Evolutionary conservation across 2,329 filamentous ascomycete genomes (phyloP).

Genomic region (Volutella citrinella): DNA sequence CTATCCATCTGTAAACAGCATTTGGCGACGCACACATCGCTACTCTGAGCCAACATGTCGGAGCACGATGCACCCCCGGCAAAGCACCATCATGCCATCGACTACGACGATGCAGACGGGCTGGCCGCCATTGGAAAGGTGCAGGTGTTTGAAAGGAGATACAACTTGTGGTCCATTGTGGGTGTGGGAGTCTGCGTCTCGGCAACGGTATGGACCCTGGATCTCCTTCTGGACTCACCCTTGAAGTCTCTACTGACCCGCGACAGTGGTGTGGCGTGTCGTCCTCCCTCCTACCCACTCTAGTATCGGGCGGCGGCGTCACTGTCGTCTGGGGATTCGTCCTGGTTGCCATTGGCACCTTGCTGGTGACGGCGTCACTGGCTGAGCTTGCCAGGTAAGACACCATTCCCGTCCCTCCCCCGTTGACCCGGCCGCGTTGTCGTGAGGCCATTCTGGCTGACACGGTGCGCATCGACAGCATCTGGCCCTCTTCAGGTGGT

Average conservation of each 20-base stretch:
- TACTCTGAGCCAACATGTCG: too few relatives aligned
- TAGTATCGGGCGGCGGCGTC: slow-evolving; percentile 4
- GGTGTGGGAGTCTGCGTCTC: slow-evolving; percentile 6
- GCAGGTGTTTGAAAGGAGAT: slow-evolving; percentile 6
- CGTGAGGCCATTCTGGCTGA: too few relatives aligned
- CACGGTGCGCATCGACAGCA: too few relatives aligned
- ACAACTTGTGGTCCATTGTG: slow-evolving; percentile 6
- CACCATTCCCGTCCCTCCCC: too few relatives aligned
- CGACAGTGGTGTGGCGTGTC: slow-evolving; percentile 4
- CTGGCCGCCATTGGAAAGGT: slow-evolving; percentile 4
- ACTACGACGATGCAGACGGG: slow-evolving; percentile 4
- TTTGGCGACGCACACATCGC: too few relatives aligned
- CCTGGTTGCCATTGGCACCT: neutral
- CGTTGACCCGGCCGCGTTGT: too few relatives aligned
- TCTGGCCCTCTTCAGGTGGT: slow-evolving; percentile 1
- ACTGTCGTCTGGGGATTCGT: slow-evolving; percentile 4
- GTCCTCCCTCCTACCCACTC: slow-evolving; percentile 1
- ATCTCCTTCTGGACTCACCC: too few relatives aligned
- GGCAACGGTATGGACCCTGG: neutral
- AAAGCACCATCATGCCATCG: neutral
- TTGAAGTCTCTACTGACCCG: neutral
- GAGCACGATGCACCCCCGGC: too few relatives aligned
- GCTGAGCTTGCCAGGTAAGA: slow-evolving; percentile 4
- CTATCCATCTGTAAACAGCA: too few relatives aligned
- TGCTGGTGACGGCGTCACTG: slow-evolving; percentile 1